Base-by-base conservation (phyloP, 352 stramenopile species). In the Pythium biforme region DNA sequence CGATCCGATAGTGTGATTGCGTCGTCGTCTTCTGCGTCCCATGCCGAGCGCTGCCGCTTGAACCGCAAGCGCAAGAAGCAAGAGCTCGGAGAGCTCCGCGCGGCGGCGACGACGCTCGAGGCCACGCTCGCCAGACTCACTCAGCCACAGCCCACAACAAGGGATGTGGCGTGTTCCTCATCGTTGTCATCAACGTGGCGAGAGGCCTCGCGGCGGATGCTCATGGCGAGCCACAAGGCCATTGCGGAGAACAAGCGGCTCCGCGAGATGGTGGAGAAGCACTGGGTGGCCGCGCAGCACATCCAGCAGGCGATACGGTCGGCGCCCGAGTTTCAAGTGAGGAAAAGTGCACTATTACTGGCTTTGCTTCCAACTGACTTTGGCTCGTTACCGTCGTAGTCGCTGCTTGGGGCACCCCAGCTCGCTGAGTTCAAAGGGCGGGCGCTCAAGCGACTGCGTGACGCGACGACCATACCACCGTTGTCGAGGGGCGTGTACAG, bases 51-150 rank as follows among this genome's bases (percentile, higher is more conserved):
- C 33, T 67, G 60, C 19, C 60, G 60, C 3, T 10, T 57, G 33
- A 67, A 67, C 20, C 40, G 60, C 17, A 67, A 67, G 33, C 51
- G 60, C 11, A 67, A 67, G 52, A 67, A 67, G 26, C 29, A 54
- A 20, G 60, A 67, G 26, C 25, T 67, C 41, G 41, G 47, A 1
- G 60, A 61, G 22, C 43, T 67, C 7, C 60, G 60, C 12, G 5
- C 31, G 8, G 47, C 43, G 12, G 60, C 45, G 3, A 14, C 25
- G 6, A 17, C 33, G 17, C 52, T 67, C 17, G 26, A 61, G 43
- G n/a, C 22, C 19, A 60, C 25, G n/a, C 43, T 67, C 14, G 33
- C 31, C 3, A 25, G 12, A 5, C 51, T 67, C 23, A 55, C 31
- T 10, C 50, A 55, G 10, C 47, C 12, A 19, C 33, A 15, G 22